A percentile compares a stretch with the other conserved stretches of the same genome.
phyloP scores from a whole-genome alignment of 2,329 filamentous ascomycete genomes.

The Zalaria obscura region DNA sequence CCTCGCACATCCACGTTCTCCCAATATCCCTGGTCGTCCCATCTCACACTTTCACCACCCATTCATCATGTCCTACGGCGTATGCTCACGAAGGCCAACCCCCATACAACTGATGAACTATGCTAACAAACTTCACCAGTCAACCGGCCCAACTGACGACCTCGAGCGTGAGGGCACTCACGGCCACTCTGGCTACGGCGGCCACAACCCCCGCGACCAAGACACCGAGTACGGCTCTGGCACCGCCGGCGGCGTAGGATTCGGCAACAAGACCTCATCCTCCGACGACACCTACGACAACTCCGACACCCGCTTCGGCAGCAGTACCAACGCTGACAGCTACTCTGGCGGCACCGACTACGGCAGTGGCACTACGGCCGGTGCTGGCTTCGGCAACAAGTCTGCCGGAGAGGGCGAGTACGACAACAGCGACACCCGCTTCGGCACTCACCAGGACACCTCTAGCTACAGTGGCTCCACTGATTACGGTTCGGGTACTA shows the following conservation, averaged over 20 bases:
- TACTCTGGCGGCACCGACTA: slow-evolving; percentile 15
- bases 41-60: background rate
- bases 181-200: background rate
- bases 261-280: slow-evolving; percentile 18
- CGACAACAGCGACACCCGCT: background rate
- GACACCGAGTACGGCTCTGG: slow-evolving; percentile 9
- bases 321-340: background rate
- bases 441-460: background rate
- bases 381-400: slow-evolving; percentile 24
- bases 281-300: slow-evolving; percentile 8
- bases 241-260: slow-evolving; percentile 13
- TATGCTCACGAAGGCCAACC: background rate
- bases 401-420: slow-evolving; percentile 7
- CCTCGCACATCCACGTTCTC: no score
- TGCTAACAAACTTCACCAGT: background rate
- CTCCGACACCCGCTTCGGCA: slow-evolving; percentile 12
- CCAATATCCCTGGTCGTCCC: no score
- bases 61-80: background rate
- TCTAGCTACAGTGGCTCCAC: slow-evolving; percentile 13
- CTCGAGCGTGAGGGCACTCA: slow-evolving; percentile 1
- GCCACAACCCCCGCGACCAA: background rate
- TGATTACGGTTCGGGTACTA: slow-evolving; percentile 17
- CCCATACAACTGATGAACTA: background rate
- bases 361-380: slow-evolving; percentile 18
- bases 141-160: background rate